Evolutionary conservation across 805 yeast genomes (phyloP).

Genomic region (Ogataea zsoltii): DNA sequence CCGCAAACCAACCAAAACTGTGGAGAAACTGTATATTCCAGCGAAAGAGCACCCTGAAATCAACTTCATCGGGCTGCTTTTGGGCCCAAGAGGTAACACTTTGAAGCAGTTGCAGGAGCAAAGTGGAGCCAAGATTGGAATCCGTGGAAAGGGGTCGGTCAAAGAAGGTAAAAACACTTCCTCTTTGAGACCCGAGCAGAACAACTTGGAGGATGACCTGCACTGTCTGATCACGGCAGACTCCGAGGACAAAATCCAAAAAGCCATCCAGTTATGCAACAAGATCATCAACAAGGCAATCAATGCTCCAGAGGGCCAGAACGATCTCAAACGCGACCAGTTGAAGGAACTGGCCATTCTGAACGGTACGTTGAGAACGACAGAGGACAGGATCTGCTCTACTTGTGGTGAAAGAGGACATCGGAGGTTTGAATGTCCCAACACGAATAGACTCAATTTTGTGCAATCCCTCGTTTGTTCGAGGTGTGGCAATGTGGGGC

Average conservation of each 20-base stretch:
- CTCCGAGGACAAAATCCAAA: constrained; percentile 69
- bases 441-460: constrained; percentile 41
- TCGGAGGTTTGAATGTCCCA: constrained; percentile 64
- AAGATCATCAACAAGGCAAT: constrained; percentile 81
- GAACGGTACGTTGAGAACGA: constrained; percentile 87
- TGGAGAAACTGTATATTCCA: constrained; percentile 84
- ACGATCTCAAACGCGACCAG: constrained; percentile 87
- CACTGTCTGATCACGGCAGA: constrained; percentile 90
- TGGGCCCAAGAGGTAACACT: constrained; percentile 97
- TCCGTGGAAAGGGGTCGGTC: constrained; percentile 94
- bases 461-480: constrained; percentile 65
- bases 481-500: constrained; percentile 81
- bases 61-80: constrained; percentile 84
- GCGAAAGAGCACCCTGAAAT: constrained; percentile 85
- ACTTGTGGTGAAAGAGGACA: constrained; percentile 71
- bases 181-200: constrained; percentile 47
- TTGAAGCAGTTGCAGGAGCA: constrained; percentile 75
- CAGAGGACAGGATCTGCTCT: constrained; percentile 61
- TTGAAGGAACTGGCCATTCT: constrained; percentile 87
- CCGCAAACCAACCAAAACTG: constrained; percentile 58
- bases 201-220: constrained; percentile 73
- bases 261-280: constrained; percentile 73
- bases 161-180: constrained; percentile 78
- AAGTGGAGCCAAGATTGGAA: constrained; percentile 87
- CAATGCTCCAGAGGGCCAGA: constrained; percentile 88